phyloP scores from a whole-genome alignment of 192 early-diverging fungal species.

The Podila horticola region DNA sequence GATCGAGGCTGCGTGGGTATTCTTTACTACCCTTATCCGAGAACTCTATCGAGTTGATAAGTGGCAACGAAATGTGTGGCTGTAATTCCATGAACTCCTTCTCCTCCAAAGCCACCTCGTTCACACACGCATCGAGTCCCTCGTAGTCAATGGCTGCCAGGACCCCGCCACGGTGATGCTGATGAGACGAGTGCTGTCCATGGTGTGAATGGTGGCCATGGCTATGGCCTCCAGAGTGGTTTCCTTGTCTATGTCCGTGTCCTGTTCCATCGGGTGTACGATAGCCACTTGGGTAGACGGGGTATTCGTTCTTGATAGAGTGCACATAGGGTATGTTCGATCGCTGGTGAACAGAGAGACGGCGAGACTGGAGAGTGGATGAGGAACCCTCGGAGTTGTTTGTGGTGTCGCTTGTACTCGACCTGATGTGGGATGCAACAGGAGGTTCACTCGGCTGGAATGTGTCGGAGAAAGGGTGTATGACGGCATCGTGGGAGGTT shows the following conservation, averaged over 20 bases:
- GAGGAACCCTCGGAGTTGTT: conserved; percentile 16
- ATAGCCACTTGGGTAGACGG: neutral
- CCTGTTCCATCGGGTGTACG: neutral
- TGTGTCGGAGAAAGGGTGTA: neutral
- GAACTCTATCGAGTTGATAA: neutral
- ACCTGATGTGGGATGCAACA: neutral
- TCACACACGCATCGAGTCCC: conserved; percentile 41
- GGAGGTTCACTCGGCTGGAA: neutral
- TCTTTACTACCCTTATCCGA: neutral
- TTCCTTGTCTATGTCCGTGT: neutral
- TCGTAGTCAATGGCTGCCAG: conserved; percentile 51
- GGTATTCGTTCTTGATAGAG: neutral
- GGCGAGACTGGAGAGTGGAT: conserved; percentile 10
- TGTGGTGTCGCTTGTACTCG: neutral
- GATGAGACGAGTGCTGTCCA: neutral
- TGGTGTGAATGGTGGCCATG: conserved; percentile 16
- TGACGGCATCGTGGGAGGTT: neutral
- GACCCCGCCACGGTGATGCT: conserved; percentile 1
- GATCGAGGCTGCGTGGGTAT: neutral
- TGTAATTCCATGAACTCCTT: neutral
- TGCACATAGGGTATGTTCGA: neutral
- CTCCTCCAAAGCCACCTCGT: conserved; percentile 17
- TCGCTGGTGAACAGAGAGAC: conserved; percentile 2
- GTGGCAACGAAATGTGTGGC: too few species aligned
- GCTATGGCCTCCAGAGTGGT: neutral